Percentiles rank a stretch among this genome's conserved stretches.
Conservation (phyloP, 257 asterid genomes). For the Solanum piurae region DNA sequence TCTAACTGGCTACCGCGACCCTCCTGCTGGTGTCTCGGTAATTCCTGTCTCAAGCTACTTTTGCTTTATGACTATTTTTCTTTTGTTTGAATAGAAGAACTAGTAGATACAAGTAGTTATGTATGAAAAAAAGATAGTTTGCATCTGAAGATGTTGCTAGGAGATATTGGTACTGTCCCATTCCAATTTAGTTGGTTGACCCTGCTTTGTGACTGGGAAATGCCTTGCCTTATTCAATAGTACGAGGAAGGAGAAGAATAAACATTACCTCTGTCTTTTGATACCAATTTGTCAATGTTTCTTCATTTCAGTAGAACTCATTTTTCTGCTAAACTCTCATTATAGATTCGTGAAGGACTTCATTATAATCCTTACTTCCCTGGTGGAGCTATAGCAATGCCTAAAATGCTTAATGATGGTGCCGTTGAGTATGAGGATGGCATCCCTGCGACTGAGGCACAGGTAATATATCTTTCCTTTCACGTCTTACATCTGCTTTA, state of each 20-base stretch:
- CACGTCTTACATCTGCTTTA: not conserved
- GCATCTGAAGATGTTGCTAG: not conserved
- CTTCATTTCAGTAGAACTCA: not conserved
- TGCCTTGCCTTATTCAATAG: not conserved
- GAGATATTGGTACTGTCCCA: not conserved
- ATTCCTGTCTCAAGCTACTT: not conserved
- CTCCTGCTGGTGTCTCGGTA: slow-evolving; percentile 75
- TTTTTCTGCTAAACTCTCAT: not conserved
- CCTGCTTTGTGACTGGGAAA: not conserved
- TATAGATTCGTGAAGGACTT: slow-evolving; percentile 60
- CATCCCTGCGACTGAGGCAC: slow-evolving; percentile 69
- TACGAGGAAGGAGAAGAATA: not conserved
- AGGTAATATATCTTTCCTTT: slow-evolving; percentile 18
- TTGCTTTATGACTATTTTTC: not conserved
- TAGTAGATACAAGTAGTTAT: not conserved
- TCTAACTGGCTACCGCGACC: slow-evolving; percentile 72
- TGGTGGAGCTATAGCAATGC: slow-evolving; percentile 81
- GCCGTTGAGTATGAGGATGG: slow-evolving; percentile 77
- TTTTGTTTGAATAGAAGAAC: not conserved
- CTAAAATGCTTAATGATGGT: slow-evolving; percentile 78
- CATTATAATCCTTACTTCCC: slow-evolving; percentile 76
- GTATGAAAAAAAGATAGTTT: not conserved
- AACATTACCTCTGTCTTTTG: not conserved
- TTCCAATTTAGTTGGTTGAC: not conserved
- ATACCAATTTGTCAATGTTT: not conserved